Evolutionary conservation across 768 basidiomycete species (phyloP).

Genomic region (Galerina marginata): DNA sequence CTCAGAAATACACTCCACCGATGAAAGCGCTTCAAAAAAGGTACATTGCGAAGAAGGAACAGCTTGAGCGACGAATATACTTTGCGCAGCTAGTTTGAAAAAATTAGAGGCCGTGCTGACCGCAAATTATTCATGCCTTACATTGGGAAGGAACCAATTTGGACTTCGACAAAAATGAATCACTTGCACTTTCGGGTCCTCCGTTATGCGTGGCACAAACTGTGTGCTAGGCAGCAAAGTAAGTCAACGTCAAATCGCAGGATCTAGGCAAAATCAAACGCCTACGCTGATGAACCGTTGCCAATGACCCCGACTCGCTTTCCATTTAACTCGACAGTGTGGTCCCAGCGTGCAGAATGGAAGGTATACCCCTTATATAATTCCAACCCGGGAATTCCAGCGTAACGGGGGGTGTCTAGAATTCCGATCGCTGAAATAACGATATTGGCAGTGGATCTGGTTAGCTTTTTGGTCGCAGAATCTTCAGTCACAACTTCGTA

Average conservation of each 20-base stretch:
- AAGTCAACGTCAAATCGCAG: neutral
- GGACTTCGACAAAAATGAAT: conserved; percentile 57
- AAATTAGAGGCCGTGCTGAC: neutral
- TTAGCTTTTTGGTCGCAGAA: conserved; percentile 32
- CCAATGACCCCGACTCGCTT: conserved; percentile 64
- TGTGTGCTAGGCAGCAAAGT: conserved; percentile 45
- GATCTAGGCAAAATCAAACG: conserved; percentile 17
- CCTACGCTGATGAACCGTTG: conserved; percentile 59
- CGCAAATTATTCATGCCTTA: conserved; percentile 25
- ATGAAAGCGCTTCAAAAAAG: conserved; percentile 14
- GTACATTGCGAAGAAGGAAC: conserved; percentile 5
- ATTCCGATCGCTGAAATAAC: conserved; percentile 56
- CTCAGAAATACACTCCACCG: conserved; percentile 19
- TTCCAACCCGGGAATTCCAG: conserved; percentile 38
- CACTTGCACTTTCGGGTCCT: conserved; percentile 44
- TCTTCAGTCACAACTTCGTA: conserved; percentile 45
- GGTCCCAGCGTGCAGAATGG: conserved; percentile 59
- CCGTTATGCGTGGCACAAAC: conserved; percentile 49
- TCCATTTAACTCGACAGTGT: conserved; percentile 41
- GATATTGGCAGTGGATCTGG: conserved; percentile 45
- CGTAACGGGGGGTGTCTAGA: conserved; percentile 47
- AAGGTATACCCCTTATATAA: conserved; percentile 54
- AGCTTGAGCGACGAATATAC: conserved; percentile 22
- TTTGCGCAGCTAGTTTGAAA: conserved; percentile 11
- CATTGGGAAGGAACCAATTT: conserved; percentile 54